These are phyloP conservation scores for Cutaneotrichosporon daszewskae DNA, from an alignment of 1,284 basidiomycete species.

Conservation along the genomic window DNA sequence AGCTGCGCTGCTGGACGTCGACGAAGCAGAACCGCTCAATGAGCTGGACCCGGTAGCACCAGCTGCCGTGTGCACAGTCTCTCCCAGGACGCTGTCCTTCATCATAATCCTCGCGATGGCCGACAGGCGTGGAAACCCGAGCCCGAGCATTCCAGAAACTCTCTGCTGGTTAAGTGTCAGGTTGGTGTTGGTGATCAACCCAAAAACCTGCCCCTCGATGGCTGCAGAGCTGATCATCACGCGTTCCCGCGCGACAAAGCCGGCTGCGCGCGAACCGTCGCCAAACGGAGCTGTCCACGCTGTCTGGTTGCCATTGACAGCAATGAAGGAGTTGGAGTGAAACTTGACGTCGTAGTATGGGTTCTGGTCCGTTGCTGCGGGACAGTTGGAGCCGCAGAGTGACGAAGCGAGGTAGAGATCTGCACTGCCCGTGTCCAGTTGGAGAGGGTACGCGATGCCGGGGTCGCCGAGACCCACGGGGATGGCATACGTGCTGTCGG, in stretches of 20 bases:
- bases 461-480: conserved; percentile 37
- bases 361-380: conserved; percentile 16
- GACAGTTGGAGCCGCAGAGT: conserved; percentile 31
- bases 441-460: conserved; percentile 35
- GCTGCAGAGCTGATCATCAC: conserved; percentile 22
- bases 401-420: conserved; percentile 41
- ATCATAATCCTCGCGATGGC: conserved; percentile 16
- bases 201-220: conserved; percentile 27
- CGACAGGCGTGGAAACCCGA: conserved; percentile 46
- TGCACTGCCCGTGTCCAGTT: conserved; percentile 41
- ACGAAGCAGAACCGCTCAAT: conserved; percentile 66
- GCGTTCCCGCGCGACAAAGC: conserved; percentile 32
- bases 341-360: conserved; percentile 34
- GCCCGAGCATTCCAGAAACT: conserved; percentile 45
- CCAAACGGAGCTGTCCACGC: conserved; percentile 27
- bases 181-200: conserved; percentile 43
- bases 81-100: background rate
- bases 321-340: conserved; percentile 19
- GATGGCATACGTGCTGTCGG: conserved; percentile 33
- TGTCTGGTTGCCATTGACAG: conserved; percentile 28
- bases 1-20: conserved; percentile 62
- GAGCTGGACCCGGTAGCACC: no score
- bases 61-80: background rate
- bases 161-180: conserved; percentile 40
- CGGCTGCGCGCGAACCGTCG: conserved; percentile 30